phyloP scores from a whole-genome alignment of 1,139 yeast genomes.

The Tardiomyces blankii region DNA sequence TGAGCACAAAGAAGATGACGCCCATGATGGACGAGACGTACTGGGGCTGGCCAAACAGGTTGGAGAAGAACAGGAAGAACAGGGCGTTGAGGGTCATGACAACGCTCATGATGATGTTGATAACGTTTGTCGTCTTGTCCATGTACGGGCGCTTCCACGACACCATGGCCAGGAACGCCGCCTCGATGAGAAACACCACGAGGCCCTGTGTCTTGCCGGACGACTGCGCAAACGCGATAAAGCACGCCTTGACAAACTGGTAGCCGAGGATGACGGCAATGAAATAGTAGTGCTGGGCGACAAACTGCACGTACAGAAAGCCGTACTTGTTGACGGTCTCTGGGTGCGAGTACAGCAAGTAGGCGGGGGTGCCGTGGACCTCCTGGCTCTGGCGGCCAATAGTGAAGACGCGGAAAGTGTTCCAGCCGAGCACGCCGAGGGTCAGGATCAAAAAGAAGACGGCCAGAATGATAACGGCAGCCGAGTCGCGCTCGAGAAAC shows the following conservation, averaged over 20 bases:
- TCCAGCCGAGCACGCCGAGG: slow-evolving; percentile 54
- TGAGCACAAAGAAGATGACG: slow-evolving; percentile 72
- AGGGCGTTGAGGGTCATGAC: slow-evolving; percentile 72
- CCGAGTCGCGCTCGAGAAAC: slow-evolving; percentile 71
- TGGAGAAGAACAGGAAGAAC: slow-evolving; percentile 82
- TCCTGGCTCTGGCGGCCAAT: slow-evolving; percentile 63
- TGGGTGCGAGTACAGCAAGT: slow-evolving; percentile 74
- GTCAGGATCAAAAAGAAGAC: slow-evolving; percentile 52
- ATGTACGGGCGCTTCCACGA: slow-evolving; percentile 76
- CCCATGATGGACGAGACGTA: slow-evolving; percentile 91
- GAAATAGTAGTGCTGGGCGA: slow-evolving; percentile 79
- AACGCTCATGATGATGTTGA: slow-evolving; percentile 74
- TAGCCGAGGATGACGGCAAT: slow-evolving; percentile 52
- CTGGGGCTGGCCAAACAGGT: slow-evolving; percentile 74
- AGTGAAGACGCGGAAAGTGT: slow-evolving; percentile 53
- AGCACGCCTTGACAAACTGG: slow-evolving; percentile 60
- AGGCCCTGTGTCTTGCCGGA: slow-evolving; percentile 76
- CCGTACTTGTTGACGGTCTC: slow-evolving; percentile 78
- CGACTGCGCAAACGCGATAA: slow-evolving; percentile 76
- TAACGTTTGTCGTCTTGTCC: slow-evolving; percentile 86
- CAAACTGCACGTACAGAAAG: slow-evolving; percentile 78
- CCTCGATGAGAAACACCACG: slow-evolving; percentile 65
- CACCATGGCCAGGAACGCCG: slow-evolving; percentile 50
- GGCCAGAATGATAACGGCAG: slow-evolving; percentile 76
- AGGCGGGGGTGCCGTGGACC: slow-evolving; percentile 82